These are phyloP conservation scores for Pycnococcus provasolii DNA, from an alignment of 139 green algal species.

Conservation along the genomic window DNA sequence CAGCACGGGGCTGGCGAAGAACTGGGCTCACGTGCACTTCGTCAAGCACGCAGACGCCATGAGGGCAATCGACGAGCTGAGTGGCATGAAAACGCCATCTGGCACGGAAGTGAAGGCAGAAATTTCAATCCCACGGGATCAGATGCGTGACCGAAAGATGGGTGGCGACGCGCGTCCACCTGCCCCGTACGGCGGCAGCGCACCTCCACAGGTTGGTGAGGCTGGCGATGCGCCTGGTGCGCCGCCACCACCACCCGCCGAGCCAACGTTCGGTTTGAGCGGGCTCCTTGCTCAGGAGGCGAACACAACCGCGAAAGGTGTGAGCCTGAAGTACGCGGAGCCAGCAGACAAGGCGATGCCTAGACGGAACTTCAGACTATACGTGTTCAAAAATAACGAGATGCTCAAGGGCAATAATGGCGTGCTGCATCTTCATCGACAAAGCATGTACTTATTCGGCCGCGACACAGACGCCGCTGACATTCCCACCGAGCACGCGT, in stretches of 20 bases:
- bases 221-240: neutral
- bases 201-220: no score
- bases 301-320: constrained; percentile 55
- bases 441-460: constrained; percentile 79
- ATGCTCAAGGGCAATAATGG: constrained; percentile 33
- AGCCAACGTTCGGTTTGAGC: constrained; percentile 5
- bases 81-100: no score
- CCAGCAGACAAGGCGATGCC: constrained; percentile 55
- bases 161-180: no score
- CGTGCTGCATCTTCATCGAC: constrained; percentile 52
- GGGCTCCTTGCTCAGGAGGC: constrained; percentile 72
- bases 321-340: constrained; percentile 63
- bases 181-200: no score
- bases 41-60: no score
- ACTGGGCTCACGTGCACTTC: no score
- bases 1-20: no score
- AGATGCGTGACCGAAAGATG: no score
- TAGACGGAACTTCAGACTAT: constrained; percentile 74
- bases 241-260: neutral
- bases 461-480: constrained; percentile 74
- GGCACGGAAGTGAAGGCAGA: no score
- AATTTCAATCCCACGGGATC: no score
- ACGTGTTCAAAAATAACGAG: constrained; percentile 79
- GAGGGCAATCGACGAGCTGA: no score
- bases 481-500: constrained; percentile 86